Evolutionary conservation across 75 land plant species (phyloP).

Genomic region (Chamaecyparis obtusa): DNA sequence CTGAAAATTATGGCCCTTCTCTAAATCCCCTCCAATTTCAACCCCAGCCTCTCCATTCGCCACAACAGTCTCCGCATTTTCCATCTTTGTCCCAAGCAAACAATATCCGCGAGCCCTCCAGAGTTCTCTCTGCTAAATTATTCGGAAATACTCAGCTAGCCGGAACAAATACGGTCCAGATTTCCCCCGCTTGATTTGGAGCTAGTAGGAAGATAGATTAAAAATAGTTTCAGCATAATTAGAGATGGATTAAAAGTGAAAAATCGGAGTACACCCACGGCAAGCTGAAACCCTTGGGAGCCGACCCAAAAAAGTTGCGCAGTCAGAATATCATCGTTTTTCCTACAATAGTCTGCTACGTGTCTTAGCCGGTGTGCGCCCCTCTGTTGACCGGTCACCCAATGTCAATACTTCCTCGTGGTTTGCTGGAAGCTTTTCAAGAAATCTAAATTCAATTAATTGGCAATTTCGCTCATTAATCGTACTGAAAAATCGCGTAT

Average conservation of each 20-base stretch:
- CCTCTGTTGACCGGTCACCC: not conserved
- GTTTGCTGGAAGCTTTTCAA: not conserved
- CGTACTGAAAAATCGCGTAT: no score
- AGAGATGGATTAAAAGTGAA: not conserved
- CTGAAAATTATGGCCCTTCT: not conserved
- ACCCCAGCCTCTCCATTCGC: not conserved
- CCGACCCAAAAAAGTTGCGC: not conserved
- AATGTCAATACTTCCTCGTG: not conserved
- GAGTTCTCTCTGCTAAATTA: not conserved
- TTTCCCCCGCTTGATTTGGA: no score
- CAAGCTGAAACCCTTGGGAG: not conserved
- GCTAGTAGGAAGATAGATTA: not conserved
- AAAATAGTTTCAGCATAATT: not conserved
- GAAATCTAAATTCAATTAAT: not conserved
- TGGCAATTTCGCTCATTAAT: not conserved
- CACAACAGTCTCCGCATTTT: not conserved
- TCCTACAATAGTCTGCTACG: not conserved
- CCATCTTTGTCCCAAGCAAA: not conserved
- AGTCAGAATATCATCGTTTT: not conserved
- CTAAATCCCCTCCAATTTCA: not conserved
- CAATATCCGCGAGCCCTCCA: not conserved
- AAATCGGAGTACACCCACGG: not conserved
- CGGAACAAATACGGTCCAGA: no score
- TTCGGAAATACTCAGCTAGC: not conserved
- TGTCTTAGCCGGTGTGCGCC: not conserved